phyloP scores from a whole-genome alignment of 2,329 filamentous ascomycete species.

The Paraphoma sp. region DNA sequence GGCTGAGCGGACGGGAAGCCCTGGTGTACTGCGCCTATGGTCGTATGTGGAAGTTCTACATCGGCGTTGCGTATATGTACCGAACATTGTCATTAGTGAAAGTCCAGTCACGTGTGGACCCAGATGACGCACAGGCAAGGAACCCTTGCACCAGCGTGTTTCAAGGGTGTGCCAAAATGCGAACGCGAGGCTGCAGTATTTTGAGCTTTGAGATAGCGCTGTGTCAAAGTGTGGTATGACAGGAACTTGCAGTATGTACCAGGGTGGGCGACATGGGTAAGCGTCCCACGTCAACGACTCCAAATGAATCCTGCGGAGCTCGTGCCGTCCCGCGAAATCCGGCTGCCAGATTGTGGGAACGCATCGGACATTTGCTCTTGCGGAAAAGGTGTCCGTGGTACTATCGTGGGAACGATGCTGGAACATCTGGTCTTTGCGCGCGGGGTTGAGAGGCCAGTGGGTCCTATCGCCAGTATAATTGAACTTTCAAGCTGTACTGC shows the following conservation, averaged over 20 bases:
- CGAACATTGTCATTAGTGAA: not conserved
- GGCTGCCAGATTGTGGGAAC: constrained; percentile 2
- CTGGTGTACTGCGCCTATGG: not conserved
- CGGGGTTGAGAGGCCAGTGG: too few species aligned
- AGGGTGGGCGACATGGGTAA: constrained; percentile 18
- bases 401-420: too few species aligned
- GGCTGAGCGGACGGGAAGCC: constrained; percentile 6
- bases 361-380: not conserved
- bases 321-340: constrained; percentile 2
- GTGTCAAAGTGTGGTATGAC: not conserved
- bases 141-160: not conserved
- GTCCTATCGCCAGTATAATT: too few species aligned
- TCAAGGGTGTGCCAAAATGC: not conserved
- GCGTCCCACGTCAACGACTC: not conserved
- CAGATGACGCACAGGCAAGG: not conserved
- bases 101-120: not conserved
- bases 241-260: constrained; percentile 3
- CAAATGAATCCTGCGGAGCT: constrained; percentile 4
- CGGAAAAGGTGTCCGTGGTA: too few species aligned
- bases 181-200: not conserved
- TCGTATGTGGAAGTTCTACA: constrained; percentile 1
- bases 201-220: not conserved
- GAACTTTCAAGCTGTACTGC: too few species aligned
- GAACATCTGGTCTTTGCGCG: too few species aligned
- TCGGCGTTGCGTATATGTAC: not conserved